Evolutionary conservation across 768 basidiomycete species (phyloP).

Genomic region (Hericium alpestre): DNA sequence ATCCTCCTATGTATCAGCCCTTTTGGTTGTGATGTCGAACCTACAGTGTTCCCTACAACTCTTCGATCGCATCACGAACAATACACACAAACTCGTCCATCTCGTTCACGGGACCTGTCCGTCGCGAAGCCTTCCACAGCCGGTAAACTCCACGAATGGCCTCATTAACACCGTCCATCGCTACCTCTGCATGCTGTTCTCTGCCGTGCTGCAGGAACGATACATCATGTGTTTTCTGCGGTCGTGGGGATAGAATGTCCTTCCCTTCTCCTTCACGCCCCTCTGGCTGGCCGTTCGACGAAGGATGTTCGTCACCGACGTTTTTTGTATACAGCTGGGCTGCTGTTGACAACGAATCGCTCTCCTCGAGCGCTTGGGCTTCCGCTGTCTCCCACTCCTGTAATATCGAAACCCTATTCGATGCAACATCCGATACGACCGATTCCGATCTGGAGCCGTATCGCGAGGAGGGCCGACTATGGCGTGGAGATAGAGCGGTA

Average conservation of each 20-base stretch:
- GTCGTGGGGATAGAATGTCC: neutral
- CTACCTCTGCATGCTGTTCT: neutral
- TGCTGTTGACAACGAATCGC: neutral
- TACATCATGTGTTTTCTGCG: neutral
- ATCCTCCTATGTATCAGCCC: no score
- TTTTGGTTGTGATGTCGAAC: neutral
- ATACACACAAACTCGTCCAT: neutral
- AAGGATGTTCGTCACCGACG: neutral
- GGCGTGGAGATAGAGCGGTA: conserved; percentile 18
- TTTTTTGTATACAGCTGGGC: neutral
- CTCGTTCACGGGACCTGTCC: neutral
- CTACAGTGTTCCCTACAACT: neutral
- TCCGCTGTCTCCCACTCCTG: neutral
- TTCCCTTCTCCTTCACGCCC: neutral
- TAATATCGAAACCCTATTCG: neutral
- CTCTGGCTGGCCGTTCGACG: neutral
- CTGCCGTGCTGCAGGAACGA: neutral
- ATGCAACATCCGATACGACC: neutral
- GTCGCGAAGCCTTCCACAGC: conserved; percentile 1
- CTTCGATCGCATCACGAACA: neutral
- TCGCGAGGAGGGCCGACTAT: neutral
- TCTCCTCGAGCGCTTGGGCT: neutral
- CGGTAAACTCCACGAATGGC: conserved; percentile 5
- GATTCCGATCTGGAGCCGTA: neutral
- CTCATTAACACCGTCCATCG: conserved; percentile 1